Evolutionary conservation across 805 yeast species (phyloP).

Genomic region (Metschnikowia proteae): DNA sequence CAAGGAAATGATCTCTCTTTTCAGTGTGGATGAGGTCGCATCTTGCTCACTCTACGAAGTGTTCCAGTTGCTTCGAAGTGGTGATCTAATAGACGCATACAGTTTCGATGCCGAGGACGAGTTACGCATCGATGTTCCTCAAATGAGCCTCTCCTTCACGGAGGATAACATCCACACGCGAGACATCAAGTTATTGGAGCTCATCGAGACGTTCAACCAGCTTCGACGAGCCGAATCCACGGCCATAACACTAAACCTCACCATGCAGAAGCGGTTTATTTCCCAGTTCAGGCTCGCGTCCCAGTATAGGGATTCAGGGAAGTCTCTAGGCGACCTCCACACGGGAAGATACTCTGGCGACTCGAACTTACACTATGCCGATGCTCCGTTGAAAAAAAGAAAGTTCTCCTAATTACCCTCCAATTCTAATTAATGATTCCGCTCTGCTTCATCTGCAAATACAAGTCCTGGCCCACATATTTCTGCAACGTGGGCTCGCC

Average conservation of each 20-base stretch:
- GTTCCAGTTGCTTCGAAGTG: conserved; percentile 26
- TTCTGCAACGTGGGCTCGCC: conserved; percentile 59
- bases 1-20: conserved; percentile 24
- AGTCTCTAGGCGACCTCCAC: conserved; percentile 18
- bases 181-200: conserved; percentile 24
- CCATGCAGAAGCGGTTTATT: conserved; percentile 25
- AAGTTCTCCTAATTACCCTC: neutral
- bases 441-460: conserved; percentile 47
- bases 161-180: conserved; percentile 30
- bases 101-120: conserved; percentile 26
- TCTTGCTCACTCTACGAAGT: conserved; percentile 23
- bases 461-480: conserved; percentile 62
- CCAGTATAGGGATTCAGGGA: conserved; percentile 18
- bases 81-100: conserved; percentile 25
- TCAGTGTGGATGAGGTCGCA: conserved; percentile 20
- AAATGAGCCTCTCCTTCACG: conserved; percentile 26
- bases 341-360: neutral
- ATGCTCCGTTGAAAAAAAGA: neutral
- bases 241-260: conserved; percentile 19
- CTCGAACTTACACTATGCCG: neutral
- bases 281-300: conserved; percentile 25
- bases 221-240: conserved; percentile 9
- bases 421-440: conserved; percentile 28
- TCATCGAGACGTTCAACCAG: conserved; percentile 15
- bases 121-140: conserved; percentile 25